Conservation (phyloP, 768 basidiomycete genomes). For the Boletus patriciae region DNA sequence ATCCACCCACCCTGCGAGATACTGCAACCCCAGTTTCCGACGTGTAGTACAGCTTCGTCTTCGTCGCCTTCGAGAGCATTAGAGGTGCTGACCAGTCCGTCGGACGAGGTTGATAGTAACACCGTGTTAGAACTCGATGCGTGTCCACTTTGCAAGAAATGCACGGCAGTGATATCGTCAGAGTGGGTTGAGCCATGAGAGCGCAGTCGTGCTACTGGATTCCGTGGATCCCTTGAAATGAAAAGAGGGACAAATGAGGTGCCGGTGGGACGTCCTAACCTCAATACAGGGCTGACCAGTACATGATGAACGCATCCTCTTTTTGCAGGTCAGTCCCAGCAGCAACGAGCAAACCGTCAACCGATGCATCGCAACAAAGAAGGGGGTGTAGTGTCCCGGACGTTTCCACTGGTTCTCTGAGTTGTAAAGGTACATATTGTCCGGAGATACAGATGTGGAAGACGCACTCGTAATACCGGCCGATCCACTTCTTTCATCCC, state of each 20-base stretch:
- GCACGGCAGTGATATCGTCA: slow-evolving; percentile 83
- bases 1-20: slow-evolving; percentile 77
- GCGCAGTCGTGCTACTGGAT: slow-evolving; percentile 65
- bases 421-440: slow-evolving; percentile 34
- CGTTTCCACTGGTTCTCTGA: slow-evolving; percentile 51
- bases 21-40: slow-evolving; percentile 86
- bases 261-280: not conserved
- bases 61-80: slow-evolving; percentile 77
- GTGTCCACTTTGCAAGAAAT: slow-evolving; percentile 40
- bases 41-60: slow-evolving; percentile 78
- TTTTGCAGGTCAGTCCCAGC: slow-evolving; percentile 81
- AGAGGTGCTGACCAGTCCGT: slow-evolving; percentile 76
- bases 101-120: slow-evolving; percentile 80
- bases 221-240: slow-evolving; percentile 75
- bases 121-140: slow-evolving; percentile 42
- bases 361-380: slow-evolving; percentile 69
- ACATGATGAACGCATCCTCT: slow-evolving; percentile 80
- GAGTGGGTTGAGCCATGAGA: slow-evolving; percentile 87
- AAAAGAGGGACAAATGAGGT: not conserved
- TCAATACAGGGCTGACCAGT: slow-evolving; percentile 56
- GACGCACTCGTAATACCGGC: slow-evolving; percentile 61
- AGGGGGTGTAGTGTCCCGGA: slow-evolving; percentile 45
- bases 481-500: slow-evolving; percentile 65
- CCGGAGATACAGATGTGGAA: not conserved
- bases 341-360: slow-evolving; percentile 69